Conservation (phyloP, 352 stramenopile genomes). For the Globisporangium alternatum region DNA sequence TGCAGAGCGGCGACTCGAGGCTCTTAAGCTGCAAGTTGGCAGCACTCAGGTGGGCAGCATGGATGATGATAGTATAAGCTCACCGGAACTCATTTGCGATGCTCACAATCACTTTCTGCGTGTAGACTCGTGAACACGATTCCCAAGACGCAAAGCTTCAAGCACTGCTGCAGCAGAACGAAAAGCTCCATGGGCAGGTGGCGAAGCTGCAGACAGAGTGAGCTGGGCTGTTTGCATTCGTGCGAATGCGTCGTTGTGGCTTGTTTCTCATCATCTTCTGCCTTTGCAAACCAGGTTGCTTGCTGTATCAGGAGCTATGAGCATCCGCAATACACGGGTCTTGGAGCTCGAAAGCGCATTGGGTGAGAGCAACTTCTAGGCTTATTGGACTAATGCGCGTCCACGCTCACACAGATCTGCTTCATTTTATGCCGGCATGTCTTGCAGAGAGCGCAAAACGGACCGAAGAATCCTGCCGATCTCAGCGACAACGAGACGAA, state of each 20-base stretch:
- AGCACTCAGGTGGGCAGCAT: neutral
- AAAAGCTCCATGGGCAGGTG: neutral
- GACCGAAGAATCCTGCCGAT: neutral
- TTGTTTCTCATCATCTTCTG: neutral
- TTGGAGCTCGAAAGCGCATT: slow-evolving; percentile 9
- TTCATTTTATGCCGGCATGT: neutral
- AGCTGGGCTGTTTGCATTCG: neutral
- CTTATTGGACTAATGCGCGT: neutral
- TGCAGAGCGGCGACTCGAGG: neutral
- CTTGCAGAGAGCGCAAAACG: neutral
- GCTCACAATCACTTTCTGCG: too few relatives aligned
- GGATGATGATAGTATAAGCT: neutral
- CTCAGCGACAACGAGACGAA: slow-evolving; percentile 10
- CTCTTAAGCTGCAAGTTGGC: neutral
- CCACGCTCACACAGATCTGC: neutral
- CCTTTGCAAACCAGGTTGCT: neutral
- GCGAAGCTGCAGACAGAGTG: slow-evolving; percentile 6
- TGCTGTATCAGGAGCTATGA: neutral
- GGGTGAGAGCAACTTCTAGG: neutral
- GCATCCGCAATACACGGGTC: neutral
- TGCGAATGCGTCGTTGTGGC: neutral
- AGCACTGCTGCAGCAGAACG: neutral
- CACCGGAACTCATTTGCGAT: neutral
- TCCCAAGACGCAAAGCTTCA: neutral
- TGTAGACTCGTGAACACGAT: neutral